A percentile compares a stretch with the other conserved stretches of the same genome.
Evolutionary conservation across 2,329 filamentous ascomycete species (phyloP).

Genomic region (Aspergillus arachidicola): DNA sequence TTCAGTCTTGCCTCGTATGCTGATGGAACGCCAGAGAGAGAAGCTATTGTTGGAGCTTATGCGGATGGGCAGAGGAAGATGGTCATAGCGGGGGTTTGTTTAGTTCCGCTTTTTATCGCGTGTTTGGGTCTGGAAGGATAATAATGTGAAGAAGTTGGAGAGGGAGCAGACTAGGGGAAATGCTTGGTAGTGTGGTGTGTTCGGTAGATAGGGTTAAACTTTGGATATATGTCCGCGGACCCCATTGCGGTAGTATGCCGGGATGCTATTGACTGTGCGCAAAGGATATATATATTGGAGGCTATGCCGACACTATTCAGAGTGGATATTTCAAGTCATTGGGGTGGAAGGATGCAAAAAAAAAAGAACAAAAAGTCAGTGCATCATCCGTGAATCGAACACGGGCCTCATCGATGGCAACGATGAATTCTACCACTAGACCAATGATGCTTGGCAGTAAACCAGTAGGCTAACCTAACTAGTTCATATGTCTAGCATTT

Average conservation of each 20-base stretch:
- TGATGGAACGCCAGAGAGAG: background rate
- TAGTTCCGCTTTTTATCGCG: background rate
- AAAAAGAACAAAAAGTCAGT: slow-evolving; percentile 13
- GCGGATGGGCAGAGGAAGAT: background rate
- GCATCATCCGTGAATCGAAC: slow-evolving; percentile 50
- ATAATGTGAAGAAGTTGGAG: background rate
- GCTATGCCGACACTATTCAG: no score
- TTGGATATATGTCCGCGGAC: no score
- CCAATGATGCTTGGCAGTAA: slow-evolving; percentile 35
- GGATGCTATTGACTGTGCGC: no score
- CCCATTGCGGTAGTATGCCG: no score
- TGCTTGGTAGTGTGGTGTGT: background rate
- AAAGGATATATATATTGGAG: no score
- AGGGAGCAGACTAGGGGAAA: background rate
- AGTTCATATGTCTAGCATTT: no score
- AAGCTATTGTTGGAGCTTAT: background rate
- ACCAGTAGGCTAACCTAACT: background rate
- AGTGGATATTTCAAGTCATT: no score
- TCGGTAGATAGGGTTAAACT: no score
- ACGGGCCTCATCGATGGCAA: slow-evolving; percentile 48
- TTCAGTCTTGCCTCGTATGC: background rate
- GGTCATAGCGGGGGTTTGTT: background rate
- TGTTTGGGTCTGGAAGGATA: background rate
- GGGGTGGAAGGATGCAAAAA: background rate
- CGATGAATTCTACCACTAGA: slow-evolving; percentile 48